Evolutionary conservation across 2,329 filamentous ascomycete species (phyloP).

Genomic region (Rhexocercosporidium sp.): DNA sequence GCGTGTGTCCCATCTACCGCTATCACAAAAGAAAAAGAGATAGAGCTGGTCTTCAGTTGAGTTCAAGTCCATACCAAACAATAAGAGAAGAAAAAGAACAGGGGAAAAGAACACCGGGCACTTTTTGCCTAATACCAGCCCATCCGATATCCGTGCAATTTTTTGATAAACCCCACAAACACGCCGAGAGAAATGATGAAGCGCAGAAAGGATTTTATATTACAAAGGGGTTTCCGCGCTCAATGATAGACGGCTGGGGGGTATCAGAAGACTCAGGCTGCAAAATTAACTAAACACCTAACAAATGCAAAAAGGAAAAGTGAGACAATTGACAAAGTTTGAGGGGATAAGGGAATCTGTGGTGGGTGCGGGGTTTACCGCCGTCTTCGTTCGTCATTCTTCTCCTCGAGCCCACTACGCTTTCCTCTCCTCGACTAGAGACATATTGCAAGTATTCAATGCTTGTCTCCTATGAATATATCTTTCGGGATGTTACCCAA

Average conservation of each 20-base stretch:
- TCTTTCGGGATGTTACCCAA: neutral
- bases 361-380: too few relatives aligned
- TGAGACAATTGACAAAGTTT: neutral
- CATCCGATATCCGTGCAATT: slow-evolving; percentile 1
- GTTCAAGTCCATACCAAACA: neutral
- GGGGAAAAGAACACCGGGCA: neutral
- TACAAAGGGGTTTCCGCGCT: slow-evolving; percentile 9
- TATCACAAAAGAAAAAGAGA: neutral
- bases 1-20: neutral
- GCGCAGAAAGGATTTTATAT: slow-evolving; percentile 2
- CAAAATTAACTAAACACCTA: neutral
- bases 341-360: neutral
- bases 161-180: neutral
- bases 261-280: slow-evolving; percentile 10
- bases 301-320: neutral
- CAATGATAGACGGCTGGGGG: slow-evolving; percentile 1
- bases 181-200: slow-evolving; percentile 1
- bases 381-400: neutral
- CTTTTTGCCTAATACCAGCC: neutral
- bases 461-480: neutral
- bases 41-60: too few relatives aligned
- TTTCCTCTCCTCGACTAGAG: neutral
- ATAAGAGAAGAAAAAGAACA: neutral
- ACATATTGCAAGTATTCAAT: neutral
- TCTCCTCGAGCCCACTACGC: neutral